phyloP scores from a whole-genome alignment of 176 grass and related monocot genomes.

The Oryza australiensis region DNA sequence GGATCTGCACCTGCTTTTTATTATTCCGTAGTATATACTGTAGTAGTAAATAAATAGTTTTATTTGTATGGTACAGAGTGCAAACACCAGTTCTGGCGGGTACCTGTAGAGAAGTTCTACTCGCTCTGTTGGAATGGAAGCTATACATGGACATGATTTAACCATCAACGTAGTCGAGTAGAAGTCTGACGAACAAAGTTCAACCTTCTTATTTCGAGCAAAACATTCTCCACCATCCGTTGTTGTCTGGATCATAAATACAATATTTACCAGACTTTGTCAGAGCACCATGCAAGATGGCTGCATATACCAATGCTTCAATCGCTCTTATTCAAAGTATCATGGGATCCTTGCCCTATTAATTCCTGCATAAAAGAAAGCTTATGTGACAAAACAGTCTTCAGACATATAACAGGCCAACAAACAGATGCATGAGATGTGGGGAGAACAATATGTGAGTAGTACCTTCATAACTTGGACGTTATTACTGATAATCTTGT shows the following conservation, averaged over 20 bases:
- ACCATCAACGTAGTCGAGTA: background rate
- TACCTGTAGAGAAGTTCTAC: background rate
- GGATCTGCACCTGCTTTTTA: background rate
- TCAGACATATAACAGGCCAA: background rate
- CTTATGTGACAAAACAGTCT: conserved; percentile 13
- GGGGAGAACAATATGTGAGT: background rate
- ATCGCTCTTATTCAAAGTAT: background rate
- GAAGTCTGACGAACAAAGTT: background rate
- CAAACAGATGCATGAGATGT: background rate
- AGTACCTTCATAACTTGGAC: conserved; percentile 51
- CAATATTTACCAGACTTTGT: background rate
- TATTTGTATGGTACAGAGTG: background rate
- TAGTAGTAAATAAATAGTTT: background rate
- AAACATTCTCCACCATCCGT: background rate
- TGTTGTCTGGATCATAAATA: background rate
- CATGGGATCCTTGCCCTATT: background rate
- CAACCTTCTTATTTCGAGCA: background rate
- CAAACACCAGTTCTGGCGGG: background rate
- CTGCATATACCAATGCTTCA: background rate
- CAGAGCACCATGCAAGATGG: background rate
- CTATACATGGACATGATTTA: background rate
- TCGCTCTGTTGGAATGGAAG: background rate
- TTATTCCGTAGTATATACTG: background rate
- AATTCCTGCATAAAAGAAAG: background rate
- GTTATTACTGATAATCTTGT: conserved; percentile 39